Base-by-base conservation (phyloP, 305 asterid genomes). In the Rubia tinctorum region DNA sequence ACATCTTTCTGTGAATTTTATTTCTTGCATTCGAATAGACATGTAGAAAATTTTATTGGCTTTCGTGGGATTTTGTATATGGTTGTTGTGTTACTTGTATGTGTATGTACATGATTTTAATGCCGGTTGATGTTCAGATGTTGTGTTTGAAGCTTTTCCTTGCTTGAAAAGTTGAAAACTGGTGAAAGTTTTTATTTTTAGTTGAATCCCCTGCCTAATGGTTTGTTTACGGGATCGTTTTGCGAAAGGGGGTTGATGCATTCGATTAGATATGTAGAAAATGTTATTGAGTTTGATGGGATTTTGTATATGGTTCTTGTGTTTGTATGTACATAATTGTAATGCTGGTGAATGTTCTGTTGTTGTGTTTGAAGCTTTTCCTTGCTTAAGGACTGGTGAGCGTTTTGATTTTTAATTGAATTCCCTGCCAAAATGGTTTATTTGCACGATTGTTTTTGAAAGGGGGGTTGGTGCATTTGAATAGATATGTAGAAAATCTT, bases 141-240 rank as follows among this genome's bases (percentile, higher is more conserved):
- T 39, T 65, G 44, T 34, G 68, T 27, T 20, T 37, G 14, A 34
- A 7, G 69, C 43, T 39, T n/a, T 65, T 37, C 11, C 47, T 11
- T 66, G 71, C n/a, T n/a, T 66, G 12, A 25, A n/a, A 42, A 62
- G 68, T n/a, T 66, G 13, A 25, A n/a, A 42, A 63, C n/a, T 12
- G 45, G 68, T 63, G 40, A 34, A 63, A 34, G 68, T 17, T 63
- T 30, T 34, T 2, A 34, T 30, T 63, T 63, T 66, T n/a, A 14
- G 70, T 40, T 6, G 23, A 66, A n/a, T 66, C 40, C 22, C 45
- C 53, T 39, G 34, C 3, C 8, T 39, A 39, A 17, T 42, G 44
- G 53, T 15, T 49, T 49, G 7, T 15, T 14, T 49, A 3, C 14
- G 56, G 20, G 14, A 49, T 15, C 6, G 30, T 7, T 40, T 66